Base-by-base conservation (phyloP, 2,329 filamentous ascomycete genomes). In the Nemania diffusa region DNA sequence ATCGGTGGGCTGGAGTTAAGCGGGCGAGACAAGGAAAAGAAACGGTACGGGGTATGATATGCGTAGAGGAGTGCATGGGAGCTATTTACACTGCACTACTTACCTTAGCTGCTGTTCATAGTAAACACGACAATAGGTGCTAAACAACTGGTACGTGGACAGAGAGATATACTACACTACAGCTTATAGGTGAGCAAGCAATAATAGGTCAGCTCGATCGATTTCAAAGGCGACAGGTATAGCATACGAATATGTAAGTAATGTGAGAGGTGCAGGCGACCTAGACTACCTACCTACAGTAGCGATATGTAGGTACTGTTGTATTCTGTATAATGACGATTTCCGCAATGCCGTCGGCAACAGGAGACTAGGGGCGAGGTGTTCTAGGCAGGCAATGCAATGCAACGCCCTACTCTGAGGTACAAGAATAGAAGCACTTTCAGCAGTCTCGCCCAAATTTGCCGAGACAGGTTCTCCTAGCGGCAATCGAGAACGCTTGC, bases 331-430 rank as follows among this genome's bases (percentile, higher is more conserved):
- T 15, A 44, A 27, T 22, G 55, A 22, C 32, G 7, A 34, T 27
- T 46, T 29, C 57, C 27, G 32, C 27, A 52, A 68, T 68, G 64
- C 67, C 59, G 34, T 50, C 63, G 67, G 67, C 67, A 69, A 58
- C 40, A 57, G 8, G 55, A 56, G 53, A 42, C 34, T 53, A 44
- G 56, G 58, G 56, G 40, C 20, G 15, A 15, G 8, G 40, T 29
- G 44, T 48, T 67, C 50, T 22, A 58, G 63, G 67, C 67, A 69
- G 67, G 67, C 67, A 69, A 69, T 66, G 58, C 66, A 60, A 69
- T 63, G 66, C 53, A 57, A 60, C 56, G 40, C 40, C 17, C 57
- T 50, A 37, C n/a, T n/a, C 42, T 7, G n/a, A 5, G n/a, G 20
- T 32, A 52, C 62, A 40, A 58, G 56, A 64, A 67, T 56, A 67